Evolutionary conservation across 495 filamentous ascomycete species (phyloP), one percentile per base, ranked within the genome.

Genomic region (Entonaema liquescens): DNA sequence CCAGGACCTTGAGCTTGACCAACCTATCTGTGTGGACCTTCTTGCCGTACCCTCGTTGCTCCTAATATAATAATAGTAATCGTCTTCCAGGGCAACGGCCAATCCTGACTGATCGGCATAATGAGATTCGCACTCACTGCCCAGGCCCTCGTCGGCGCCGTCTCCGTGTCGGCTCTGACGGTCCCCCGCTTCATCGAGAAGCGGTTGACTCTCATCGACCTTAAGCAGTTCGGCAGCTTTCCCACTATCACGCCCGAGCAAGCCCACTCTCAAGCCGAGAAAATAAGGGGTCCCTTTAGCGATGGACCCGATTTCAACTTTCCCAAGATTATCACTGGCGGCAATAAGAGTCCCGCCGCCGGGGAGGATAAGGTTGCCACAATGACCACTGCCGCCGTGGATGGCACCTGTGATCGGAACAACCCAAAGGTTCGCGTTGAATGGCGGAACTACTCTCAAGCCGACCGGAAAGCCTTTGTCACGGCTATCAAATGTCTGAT

Each of bases 401-500:
- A 23, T 19, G 58, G 63, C 15, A 70, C 70, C 38, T 76, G 77
- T 52, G 67, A 78, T 49, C 64, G 64, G 35, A 76, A 73, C 23
- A 74, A 73, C 62, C 65, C 78, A 15, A 38, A 56, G 6, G 61
- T 78, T 23, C 78, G 78, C 3, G 54, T 69, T 54, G 78, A 80
- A 65, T 80, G 78, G 78, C 58, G 71, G n/a, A 75, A 68, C 29
- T 78, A 76, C 54, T 66, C 63, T n/a, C 53, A 33, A 6, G 33
- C 54, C 19, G 75, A 79, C 53, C 63, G 68, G 40, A 65, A 66
- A 33, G 76, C 72, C 47, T 80, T 79, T 59, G 79, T 80, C 40
- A 40, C 60, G 19, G 78, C 70, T 55, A 78, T 79, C 57, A 74
- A 78, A 67, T 80, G 78, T 55, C 67, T 80, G n/a, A 73, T 78